Evolutionary conservation across 169 alveolate species (phyloP).

Genomic region (Cyclospora cayetanensis): DNA sequence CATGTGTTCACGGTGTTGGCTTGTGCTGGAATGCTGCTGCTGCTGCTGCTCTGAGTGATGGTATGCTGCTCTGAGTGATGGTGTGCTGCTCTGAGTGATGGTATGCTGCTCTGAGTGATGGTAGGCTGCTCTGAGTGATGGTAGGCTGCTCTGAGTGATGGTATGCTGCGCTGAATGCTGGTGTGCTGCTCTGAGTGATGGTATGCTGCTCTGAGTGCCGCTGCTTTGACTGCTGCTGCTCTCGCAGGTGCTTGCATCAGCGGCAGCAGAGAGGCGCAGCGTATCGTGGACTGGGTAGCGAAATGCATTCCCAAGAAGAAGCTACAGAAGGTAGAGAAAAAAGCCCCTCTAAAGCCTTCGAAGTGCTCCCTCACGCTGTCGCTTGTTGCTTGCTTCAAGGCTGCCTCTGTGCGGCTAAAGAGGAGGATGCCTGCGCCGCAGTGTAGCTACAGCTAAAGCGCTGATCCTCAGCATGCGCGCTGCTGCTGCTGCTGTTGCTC

Average conservation of each 20-base stretch:
- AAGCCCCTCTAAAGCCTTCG: neutral
- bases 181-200: neutral
- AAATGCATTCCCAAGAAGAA: neutral
- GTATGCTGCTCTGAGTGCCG: neutral
- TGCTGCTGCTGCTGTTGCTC: neutral
- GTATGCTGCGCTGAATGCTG: neutral
- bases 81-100: neutral
- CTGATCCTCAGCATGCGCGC: neutral
- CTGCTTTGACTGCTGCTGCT: neutral
- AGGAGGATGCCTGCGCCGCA: too few relatives aligned
- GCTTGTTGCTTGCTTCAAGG: too few relatives aligned
- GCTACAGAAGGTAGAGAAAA: neutral
- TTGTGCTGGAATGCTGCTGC: neutral
- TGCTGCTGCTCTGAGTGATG: neutral
- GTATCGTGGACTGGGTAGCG: slow-evolving; percentile 63
- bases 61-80: neutral
- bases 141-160: neutral
- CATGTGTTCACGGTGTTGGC: too few relatives aligned
- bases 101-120: neutral
- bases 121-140: neutral
- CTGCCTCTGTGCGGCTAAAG: too few relatives aligned
- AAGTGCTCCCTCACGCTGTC: too few relatives aligned
- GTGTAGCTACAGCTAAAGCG: neutral
- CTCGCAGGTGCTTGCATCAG: slow-evolving; percentile 66
- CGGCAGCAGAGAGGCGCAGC: slow-evolving; percentile 63